Evolutionary conservation across 208 protist species (phyloP).

Genomic region (Eutreptiella sp.): DNA sequence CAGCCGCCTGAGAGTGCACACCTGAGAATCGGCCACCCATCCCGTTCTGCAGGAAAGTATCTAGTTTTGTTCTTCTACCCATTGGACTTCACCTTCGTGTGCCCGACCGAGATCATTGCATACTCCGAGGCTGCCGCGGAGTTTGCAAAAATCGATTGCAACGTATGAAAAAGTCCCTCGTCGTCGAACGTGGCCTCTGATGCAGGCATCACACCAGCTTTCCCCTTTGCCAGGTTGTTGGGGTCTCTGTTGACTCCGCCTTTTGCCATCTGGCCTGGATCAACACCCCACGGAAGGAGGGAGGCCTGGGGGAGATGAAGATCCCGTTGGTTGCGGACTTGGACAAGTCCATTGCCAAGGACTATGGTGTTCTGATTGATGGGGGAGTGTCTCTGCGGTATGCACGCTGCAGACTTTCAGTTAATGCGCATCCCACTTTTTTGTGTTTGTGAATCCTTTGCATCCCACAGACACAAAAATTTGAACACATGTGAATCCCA

Average conservation of each 20-base stretch:
- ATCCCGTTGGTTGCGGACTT: slow-evolving; percentile 93
- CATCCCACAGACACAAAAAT: too few relatives aligned
- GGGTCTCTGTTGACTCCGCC: slow-evolving; percentile 83
- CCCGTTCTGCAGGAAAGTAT: too few relatives aligned
- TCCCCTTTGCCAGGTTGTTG: slow-evolving; percentile 84
- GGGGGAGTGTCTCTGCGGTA: slow-evolving; percentile 71
- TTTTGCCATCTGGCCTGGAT: slow-evolving; percentile 94
- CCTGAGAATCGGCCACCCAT: too few relatives aligned
- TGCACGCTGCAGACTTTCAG: too few relatives aligned
- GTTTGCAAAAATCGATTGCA: slow-evolving; percentile 70
- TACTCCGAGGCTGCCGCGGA: slow-evolving; percentile 82
- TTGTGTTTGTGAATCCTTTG: too few relatives aligned
- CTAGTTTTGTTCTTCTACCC: slow-evolving; percentile 94
- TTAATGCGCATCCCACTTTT: too few relatives aligned
- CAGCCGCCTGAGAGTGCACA: too few relatives aligned
- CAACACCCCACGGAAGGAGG: slow-evolving; percentile 84
- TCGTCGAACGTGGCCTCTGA: too few relatives aligned
- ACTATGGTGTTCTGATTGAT: slow-evolving; percentile 86
- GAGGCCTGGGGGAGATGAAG: slow-evolving; percentile 89
- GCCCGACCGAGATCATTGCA: slow-evolving; percentile 92
- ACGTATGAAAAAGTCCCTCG: too few relatives aligned
- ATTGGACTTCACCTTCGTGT: slow-evolving; percentile 94
- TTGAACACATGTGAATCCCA: too few relatives aligned
- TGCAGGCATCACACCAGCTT: too few relatives aligned
- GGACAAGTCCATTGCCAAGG: slow-evolving; percentile 72